These are phyloP conservation scores for Graphilbum sp. DNA, from an alignment of 2,329 filamentous ascomycete species.

Conservation along the genomic window DNA sequence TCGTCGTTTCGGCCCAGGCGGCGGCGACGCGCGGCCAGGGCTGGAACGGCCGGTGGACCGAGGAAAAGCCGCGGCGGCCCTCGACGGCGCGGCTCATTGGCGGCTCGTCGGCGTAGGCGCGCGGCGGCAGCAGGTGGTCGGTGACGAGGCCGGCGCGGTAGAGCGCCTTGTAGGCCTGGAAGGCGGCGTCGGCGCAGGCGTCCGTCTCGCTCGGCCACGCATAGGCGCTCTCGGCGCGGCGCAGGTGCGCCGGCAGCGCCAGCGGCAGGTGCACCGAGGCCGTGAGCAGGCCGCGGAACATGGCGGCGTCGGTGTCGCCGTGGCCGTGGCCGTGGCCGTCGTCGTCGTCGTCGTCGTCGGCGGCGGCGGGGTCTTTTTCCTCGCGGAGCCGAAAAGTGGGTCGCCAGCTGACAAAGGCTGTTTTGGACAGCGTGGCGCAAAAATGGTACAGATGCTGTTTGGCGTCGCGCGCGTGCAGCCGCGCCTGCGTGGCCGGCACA, in stretches of 20 bases:
- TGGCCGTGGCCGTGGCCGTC: neutral
- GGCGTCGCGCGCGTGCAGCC: slow-evolving; percentile 57
- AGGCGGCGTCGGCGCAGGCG: slow-evolving; percentile 68
- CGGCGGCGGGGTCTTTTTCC: neutral
- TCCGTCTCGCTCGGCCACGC: slow-evolving; percentile 56
- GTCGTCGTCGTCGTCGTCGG: slow-evolving; percentile 9
- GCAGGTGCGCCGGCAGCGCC: slow-evolving; percentile 46
- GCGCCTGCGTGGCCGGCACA: slow-evolving; percentile 32
- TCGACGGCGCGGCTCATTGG: slow-evolving; percentile 20
- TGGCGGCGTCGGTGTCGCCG: neutral
- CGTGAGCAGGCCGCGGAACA: slow-evolving; percentile 16
- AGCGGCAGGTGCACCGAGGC: slow-evolving; percentile 57
- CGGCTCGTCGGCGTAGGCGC: slow-evolving; percentile 6
- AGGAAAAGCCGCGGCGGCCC: slow-evolving; percentile 17
- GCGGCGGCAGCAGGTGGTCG: slow-evolving; percentile 56
- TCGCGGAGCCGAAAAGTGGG: slow-evolving; percentile 50
- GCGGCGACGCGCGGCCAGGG: slow-evolving; percentile 26
- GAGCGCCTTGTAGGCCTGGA: slow-evolving; percentile 59
- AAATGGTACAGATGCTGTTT: slow-evolving; percentile 70
- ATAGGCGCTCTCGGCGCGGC: slow-evolving; percentile 30
- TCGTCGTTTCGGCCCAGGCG: no score
- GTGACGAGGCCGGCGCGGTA: slow-evolving; percentile 58
- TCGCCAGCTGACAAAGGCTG: slow-evolving; percentile 43
- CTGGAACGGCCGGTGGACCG: slow-evolving; percentile 22
- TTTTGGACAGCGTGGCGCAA: slow-evolving; percentile 43